Base-by-base conservation (phyloP, 2,329 filamentous ascomycete genomes). In the Plectosphaerella plurivora region DNA sequence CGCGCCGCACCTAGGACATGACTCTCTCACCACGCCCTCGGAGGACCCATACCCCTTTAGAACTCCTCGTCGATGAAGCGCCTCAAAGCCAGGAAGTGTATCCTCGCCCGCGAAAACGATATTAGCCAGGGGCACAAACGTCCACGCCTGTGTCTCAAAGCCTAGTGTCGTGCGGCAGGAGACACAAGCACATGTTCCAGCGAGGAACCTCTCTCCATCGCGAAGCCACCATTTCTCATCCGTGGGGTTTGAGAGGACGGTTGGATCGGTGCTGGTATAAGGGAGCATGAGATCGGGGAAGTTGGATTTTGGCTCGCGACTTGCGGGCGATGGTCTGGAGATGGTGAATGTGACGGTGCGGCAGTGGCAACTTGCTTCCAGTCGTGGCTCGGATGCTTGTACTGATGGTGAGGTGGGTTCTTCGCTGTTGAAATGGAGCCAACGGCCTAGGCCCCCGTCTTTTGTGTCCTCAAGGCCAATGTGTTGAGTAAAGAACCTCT, bases 71-170 rank as follows among this genome's bases (percentile, higher is more conserved):
- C 68, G 61, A 2, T 49, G 56, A 3, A 77, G 67, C 3, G 56
- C 55, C 1, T 47, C 35, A 54, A 74, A 75, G 46, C 71, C 64
- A 6, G 74, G 66, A 1, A 65, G 61, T 1, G 63, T 18, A 16
- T 47, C 1, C 10, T 45, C 15, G 49, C 16, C 2, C 33, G 48
- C 1, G 24, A 80, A 70, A 16, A 72, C 65, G 50, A 89, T 81
- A 59, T 86, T 83, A 2, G 68, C 64, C n/a, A 73, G 72, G 1
- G 83, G 83, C 1, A 88, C 68, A 60, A 88, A 89, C 0, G 81
- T 75, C 86, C 86, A 89, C 0, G 78, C 70, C 58, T 86, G 79
- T 46, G 88, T 76, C 52, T 87, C 82, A 57, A 82, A 84, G 3
- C 85, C 84, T 1, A 79, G 76, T 1, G 69, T 66, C 4, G 83